phyloP scores from a whole-genome alignment of 768 basidiomycete species.

The Termitomyces eurrhizus region DNA sequence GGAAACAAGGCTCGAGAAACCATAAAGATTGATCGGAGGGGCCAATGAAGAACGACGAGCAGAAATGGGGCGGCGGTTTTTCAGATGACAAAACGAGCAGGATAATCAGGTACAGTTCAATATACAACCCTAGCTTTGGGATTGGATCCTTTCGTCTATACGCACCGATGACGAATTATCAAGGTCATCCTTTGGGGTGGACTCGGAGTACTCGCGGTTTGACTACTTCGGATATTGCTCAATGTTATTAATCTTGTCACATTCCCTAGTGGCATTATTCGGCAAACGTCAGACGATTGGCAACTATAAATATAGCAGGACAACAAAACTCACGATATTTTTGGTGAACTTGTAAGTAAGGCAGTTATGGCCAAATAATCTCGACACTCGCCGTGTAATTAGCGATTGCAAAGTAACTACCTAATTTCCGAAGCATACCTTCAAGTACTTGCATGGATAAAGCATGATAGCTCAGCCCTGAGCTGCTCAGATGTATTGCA shows the following conservation, averaged over 20 bases:
- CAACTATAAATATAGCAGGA: neutral
- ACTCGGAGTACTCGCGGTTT: no score
- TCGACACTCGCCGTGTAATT: neutral
- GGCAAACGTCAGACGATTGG: neutral
- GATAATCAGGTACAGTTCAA: neutral
- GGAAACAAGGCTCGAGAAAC: neutral
- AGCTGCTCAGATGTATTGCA: neutral
- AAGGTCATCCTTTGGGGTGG: neutral
- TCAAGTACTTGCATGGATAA: neutral
- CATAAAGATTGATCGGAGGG: neutral
- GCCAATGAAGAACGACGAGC: neutral
- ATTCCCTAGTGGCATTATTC: neutral
- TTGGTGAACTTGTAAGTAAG: neutral
- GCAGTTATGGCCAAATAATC: no score
- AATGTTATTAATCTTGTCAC: neutral
- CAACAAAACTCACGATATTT: neutral
- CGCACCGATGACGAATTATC: neutral
- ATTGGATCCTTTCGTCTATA: neutral
- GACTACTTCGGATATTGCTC: no score
- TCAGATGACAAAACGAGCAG: neutral
- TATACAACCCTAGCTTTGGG: neutral
- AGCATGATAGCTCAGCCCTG: neutral
- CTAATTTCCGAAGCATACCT: neutral
- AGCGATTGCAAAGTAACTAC: neutral
- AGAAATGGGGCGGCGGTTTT: neutral